phyloP scores from a whole-genome alignment of 2,329 filamentous ascomycete species.

The Ambrosiella cleistominuta region DNA sequence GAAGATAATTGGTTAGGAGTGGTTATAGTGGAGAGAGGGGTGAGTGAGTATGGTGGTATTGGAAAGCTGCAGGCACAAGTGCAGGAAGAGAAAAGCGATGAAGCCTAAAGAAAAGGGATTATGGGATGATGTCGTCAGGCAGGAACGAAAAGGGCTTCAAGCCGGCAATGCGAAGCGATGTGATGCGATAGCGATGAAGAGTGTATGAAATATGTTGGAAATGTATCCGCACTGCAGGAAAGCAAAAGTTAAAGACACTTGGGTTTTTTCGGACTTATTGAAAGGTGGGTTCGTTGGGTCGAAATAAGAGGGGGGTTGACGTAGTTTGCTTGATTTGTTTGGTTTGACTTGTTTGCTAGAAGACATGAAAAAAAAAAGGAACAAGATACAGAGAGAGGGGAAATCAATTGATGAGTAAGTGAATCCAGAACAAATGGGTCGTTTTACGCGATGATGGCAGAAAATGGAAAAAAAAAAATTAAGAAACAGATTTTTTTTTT shows the following conservation, averaged over 20 bases:
- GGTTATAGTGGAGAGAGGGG: not conserved
- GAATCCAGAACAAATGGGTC: too few species aligned
- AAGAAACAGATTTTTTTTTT: too few species aligned
- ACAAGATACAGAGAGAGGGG: not conserved
- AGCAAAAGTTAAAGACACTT: conserved; percentile 3
- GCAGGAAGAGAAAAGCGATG: not conserved
- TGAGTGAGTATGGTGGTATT: not conserved
- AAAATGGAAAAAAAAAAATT: too few species aligned
- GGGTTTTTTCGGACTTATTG: too few species aligned
- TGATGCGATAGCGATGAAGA: not conserved
- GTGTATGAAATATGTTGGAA: not conserved
- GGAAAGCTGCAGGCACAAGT: not conserved
- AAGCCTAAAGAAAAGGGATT: not conserved
- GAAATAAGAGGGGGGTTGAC: not conserved
- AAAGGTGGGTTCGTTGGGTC: not conserved
- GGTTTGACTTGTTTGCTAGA: not conserved
- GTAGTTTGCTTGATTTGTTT: not conserved
- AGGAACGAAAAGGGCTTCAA: not conserved
- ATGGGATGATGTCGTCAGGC: not conserved
- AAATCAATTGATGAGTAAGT: too few species aligned
- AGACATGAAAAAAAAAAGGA: not conserved
- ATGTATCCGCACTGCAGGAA: not conserved
- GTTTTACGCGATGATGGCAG: too few species aligned
- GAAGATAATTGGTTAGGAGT: not conserved
- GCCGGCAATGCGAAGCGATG: not conserved